A percentile compares a stretch with the other conserved stretches of the same genome.
Conservation (phyloP, 73 alveolate species). For the Paramecium tetraurelia region DNA sequence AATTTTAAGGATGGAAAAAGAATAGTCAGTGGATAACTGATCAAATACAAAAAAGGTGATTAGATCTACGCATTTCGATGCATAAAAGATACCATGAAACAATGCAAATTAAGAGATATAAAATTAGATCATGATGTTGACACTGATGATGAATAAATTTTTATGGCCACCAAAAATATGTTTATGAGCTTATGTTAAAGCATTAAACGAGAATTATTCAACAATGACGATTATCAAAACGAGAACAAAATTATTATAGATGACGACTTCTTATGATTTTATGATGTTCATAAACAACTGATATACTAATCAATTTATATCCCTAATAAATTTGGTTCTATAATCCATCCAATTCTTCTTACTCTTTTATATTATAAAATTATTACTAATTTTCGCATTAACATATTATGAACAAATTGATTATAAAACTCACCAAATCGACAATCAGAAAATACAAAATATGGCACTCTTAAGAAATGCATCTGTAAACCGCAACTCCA, state of each 20-base stretch:
- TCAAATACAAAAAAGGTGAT: neutral
- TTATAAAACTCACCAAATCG: neutral
- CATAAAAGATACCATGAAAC: neutral
- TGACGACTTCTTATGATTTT: neutral
- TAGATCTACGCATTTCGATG: neutral
- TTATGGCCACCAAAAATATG: neutral
- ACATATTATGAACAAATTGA: neutral
- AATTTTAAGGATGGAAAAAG: neutral
- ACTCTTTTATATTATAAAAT: neutral
- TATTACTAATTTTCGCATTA: neutral
- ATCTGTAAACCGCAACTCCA: neutral
- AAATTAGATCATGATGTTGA: conserved; percentile 25
- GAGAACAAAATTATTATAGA: neutral
- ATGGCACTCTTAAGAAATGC: neutral
- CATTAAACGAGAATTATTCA: neutral
- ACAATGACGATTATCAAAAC: neutral
- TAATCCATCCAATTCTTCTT: neutral
- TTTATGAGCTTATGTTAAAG: conserved; percentile 8
- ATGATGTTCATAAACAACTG: neutral
- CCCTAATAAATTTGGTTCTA: neutral
- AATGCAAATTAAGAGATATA: neutral
- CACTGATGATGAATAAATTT: conserved; percentile 13
- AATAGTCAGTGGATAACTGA: neutral
- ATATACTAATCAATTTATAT: neutral
- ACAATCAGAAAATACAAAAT: neutral